Base-by-base conservation (phyloP, 352 stramenopile genomes). In the Pythium sp. region DNA sequence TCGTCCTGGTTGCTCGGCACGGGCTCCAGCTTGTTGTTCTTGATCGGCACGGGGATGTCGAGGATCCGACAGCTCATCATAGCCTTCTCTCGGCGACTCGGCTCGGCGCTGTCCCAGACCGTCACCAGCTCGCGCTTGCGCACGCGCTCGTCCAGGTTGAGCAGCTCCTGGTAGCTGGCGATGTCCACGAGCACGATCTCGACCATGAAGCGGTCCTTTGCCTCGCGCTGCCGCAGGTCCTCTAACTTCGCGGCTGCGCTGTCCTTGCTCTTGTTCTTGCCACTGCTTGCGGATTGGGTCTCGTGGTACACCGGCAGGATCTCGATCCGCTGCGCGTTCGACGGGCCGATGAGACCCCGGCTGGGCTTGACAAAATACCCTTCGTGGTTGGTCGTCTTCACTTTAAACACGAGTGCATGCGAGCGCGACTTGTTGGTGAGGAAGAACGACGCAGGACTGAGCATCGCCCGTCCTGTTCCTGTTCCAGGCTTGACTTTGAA, bases 331-430 rank as follows among this genome's bases (percentile, higher is more conserved):
- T 90, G 81, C 9, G 79, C 79, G 55, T 76, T 90, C 3, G 79
- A 84, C n/a, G 79, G 67, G 0, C 71, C 77, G 20, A 94, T 86
- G 36, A 93, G 60, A 1, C 86, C 86, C 53, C 79, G 74, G 30
- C 74, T 84, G n/a, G 86, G 86, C 58, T 92, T 87, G 12, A 94
- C 83, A 30, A 84, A 84, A 63, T 94, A 94, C 2, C 81, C 84
- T 3, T 74, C 78, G 55, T 89, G 82, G 71, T 94, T 92, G 8
- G 86, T 91, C 20, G 84, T 94, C 69, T 89, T 90, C 65, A 94
- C 76, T 64, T 92, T 93, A 60, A 91, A 94, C 12, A 72, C 76
- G 3, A 94, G 72, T 26, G 82, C 87, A 34, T 80, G 70, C 14
- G 64, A 70, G 18, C 77, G 78, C 34, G 82, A 82, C 5, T 69